A percentile compares a stretch with the other conserved stretches of the same genome.
phyloP scores from a whole-genome alignment of 306 rosid genomes.

The apple (Malus domestica) region DNA sequence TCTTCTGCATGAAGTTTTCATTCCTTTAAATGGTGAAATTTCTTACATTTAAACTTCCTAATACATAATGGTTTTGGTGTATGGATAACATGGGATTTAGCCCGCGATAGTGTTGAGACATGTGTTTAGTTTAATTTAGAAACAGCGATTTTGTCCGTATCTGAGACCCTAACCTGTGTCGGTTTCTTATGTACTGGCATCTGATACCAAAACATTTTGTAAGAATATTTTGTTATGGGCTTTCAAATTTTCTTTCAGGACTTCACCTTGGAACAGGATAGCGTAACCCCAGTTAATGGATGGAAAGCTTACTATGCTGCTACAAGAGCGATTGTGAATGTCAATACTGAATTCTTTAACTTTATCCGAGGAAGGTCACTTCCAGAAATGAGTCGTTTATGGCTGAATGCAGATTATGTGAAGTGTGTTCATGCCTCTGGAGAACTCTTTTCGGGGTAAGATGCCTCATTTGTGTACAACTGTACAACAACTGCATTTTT shows the following conservation, averaged over 20 bases:
- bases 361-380: constrained; percentile 70
- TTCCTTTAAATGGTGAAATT: background rate
- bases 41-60: background rate
- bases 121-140: background rate
- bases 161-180: background rate
- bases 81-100: background rate
- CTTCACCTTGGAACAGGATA: constrained; percentile 87
- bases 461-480: background rate
- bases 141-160: background rate
- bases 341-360: constrained; percentile 77
- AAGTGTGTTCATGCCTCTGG: constrained; percentile 91
- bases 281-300: constrained; percentile 70
- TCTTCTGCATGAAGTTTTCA: background rate
- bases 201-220: background rate
- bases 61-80: background rate
- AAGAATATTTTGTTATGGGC: constrained; percentile 7
- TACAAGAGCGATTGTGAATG: constrained; percentile 76
- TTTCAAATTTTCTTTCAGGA: constrained; percentile 46
- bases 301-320: constrained; percentile 99
- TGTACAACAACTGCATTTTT: background rate
- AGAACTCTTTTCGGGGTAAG: constrained; percentile 88
- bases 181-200: background rate
- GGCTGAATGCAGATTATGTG: constrained; percentile 94
- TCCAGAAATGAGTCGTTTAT: constrained; percentile 77
- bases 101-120: background rate